Conservation (phyloP, 1,139 yeast genomes). For the Diutina siamensis region DNA sequence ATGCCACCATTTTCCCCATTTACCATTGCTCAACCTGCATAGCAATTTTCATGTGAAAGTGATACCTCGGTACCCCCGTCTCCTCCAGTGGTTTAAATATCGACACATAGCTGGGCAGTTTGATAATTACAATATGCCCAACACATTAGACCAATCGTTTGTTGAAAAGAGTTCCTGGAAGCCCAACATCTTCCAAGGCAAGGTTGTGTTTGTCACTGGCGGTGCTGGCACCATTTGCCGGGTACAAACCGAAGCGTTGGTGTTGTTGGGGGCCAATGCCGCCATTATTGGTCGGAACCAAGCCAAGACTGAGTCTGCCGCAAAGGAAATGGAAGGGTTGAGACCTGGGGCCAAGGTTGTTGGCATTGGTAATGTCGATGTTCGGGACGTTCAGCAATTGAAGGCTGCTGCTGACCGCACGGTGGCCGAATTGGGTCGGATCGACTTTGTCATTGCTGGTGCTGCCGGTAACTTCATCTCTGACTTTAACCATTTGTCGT, state of each 20-base stretch:
- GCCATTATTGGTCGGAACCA: conserved; percentile 72
- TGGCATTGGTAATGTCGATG: conserved; percentile 65
- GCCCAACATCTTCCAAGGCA: conserved; percentile 60
- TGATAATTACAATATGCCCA: not conserved
- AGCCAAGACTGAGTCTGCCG: conserved; percentile 53
- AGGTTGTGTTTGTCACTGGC: conserved; percentile 85
- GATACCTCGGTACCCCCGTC: too few relatives aligned
- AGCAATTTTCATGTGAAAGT: too few relatives aligned
- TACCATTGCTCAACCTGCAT: too few relatives aligned
- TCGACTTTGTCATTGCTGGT: conserved; percentile 83
- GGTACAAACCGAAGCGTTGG: conserved; percentile 75
- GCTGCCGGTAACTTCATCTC: conserved; percentile 91
- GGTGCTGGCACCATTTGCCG: conserved; percentile 92
- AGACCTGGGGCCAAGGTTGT: conserved; percentile 54
- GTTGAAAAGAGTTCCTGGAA: conserved; percentile 27
- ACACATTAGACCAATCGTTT: conserved; percentile 1
- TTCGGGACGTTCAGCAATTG: conserved; percentile 51
- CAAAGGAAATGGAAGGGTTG: conserved; percentile 44
- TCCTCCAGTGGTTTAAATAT: too few relatives aligned
- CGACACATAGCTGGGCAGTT: too few relatives aligned
- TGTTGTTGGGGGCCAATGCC: conserved; percentile 74
- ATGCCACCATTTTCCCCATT: too few relatives aligned
- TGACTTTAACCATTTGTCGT: conserved; percentile 64
- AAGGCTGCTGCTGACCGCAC: conserved; percentile 55
- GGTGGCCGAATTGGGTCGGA: conserved; percentile 53